Conservation (phyloP, 108 stramenopile genomes). For the Aurantiochytrium sp. region DNA sequence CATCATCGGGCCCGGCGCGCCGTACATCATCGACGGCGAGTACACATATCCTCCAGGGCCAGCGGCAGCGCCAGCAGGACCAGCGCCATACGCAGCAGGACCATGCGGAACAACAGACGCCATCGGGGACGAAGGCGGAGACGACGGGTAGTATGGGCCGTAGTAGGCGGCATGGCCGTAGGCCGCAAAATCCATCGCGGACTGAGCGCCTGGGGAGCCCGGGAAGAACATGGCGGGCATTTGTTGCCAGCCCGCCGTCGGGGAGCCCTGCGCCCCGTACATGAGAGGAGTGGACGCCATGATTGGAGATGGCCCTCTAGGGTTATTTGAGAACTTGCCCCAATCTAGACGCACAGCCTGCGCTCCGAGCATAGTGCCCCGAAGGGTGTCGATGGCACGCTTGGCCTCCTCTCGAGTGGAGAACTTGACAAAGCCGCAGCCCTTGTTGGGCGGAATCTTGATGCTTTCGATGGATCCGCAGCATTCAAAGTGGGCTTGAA, state of each 20-base stretch:
- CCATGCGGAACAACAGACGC: neutral
- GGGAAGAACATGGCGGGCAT: neutral
- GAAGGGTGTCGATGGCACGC: neutral
- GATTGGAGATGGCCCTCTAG: neutral
- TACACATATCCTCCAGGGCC: neutral
- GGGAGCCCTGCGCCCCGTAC: neutral
- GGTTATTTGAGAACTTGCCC: slow-evolving; percentile 7
- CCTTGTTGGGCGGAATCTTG: slow-evolving; percentile 7
- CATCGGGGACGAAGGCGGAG: neutral
- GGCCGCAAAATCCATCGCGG: neutral
- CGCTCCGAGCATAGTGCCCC: neutral
- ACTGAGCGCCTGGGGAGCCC: neutral
- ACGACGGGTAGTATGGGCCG: neutral
- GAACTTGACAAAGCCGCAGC: slow-evolving; percentile 10
- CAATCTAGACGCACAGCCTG: neutral
- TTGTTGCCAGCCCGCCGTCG: no score
- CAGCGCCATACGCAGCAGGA: neutral
- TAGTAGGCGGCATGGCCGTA: neutral
- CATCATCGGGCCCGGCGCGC: neutral
- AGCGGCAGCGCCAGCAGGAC: neutral
- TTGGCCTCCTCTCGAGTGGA: neutral
- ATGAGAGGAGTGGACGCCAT: neutral
- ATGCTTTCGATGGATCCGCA: slow-evolving; percentile 11
- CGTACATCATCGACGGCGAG: neutral
- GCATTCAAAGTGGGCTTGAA: neutral